These are phyloP conservation scores for Cucurbitaria berberidis DNA, from an alignment of 2,329 filamentous ascomycete species.

Conservation along the genomic window DNA sequence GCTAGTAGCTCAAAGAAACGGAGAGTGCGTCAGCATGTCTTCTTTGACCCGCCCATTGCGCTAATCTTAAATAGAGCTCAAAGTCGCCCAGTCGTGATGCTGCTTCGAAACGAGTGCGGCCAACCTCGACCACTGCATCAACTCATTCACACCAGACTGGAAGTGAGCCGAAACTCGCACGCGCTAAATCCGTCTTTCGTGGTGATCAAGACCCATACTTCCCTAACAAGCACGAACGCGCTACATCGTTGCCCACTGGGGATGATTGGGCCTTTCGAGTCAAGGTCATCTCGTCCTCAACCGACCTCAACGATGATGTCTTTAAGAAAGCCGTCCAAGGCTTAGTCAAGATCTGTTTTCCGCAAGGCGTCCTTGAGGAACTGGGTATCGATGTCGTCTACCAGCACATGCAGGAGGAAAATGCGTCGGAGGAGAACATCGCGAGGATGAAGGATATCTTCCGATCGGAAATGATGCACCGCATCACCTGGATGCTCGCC, in stretches of 20 bases:
- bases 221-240: background rate
- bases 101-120: constrained; percentile 5
- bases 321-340: constrained; percentile 34
- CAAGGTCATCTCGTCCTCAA: constrained; percentile 26
- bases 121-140: background rate
- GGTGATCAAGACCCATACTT: constrained; percentile 5
- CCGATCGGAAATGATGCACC: constrained; percentile 25
- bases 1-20: constrained; percentile 8
- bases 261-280: constrained; percentile 33
- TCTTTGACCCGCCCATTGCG: no score
- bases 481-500: constrained; percentile 25
- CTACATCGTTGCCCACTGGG: constrained; percentile 9
- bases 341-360: constrained; percentile 36
- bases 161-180: background rate
- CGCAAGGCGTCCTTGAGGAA: constrained; percentile 28
- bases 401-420: constrained; percentile 28
- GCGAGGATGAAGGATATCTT: constrained; percentile 20
- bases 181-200: constrained; percentile 1
- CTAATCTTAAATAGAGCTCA: constrained; percentile 1
- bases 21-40: background rate
- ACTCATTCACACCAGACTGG: background rate
- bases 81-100: background rate
- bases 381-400: constrained; percentile 25
- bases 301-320: constrained; percentile 18
- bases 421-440: constrained; percentile 22